Percentiles rank a stretch among this genome's conserved stretches.
phyloP scores from a whole-genome alignment of 805 yeast genomes.

The Sporopachydermia lactativora region DNA sequence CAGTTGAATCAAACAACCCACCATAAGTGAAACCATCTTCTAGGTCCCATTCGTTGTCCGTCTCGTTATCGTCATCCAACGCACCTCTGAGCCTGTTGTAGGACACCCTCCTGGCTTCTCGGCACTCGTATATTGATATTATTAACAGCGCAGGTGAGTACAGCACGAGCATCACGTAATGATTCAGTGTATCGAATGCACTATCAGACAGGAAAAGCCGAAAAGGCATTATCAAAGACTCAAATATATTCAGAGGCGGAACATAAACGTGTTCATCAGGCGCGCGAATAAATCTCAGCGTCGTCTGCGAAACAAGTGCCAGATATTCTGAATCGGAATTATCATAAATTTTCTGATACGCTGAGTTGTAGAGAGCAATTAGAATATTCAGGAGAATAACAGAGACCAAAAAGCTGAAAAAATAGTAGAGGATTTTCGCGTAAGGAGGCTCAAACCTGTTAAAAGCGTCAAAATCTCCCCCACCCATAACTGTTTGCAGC shows the following conservation, averaged over 20 bases:
- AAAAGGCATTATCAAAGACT: conserved; percentile 32
- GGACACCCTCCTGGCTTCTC: conserved; percentile 51
- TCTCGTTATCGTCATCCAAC: conserved; percentile 69
- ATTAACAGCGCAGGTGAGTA: conserved; percentile 55
- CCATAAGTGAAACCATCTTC: conserved; percentile 50
- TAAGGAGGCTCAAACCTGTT: conserved; percentile 72
- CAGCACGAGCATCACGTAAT: conserved; percentile 44
- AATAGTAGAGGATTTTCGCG: conserved; percentile 65
- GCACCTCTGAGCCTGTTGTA: conserved; percentile 52
- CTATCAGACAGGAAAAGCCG: conserved; percentile 21
- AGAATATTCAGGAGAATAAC: conserved; percentile 70
- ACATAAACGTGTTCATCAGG: conserved; percentile 79
- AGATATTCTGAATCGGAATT: conserved; percentile 77
- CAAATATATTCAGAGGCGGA: conserved; percentile 73
- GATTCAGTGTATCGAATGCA: conserved; percentile 30
- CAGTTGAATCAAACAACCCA: conserved; percentile 24
- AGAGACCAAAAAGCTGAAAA: conserved; percentile 60
- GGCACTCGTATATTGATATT: conserved; percentile 50
- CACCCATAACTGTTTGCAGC: conserved; percentile 60
- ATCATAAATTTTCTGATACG: conserved; percentile 66
- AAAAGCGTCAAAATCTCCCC: conserved; percentile 57
- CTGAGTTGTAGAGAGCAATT: conserved; percentile 74
- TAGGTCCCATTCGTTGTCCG: conserved; percentile 70
- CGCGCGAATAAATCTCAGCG: conserved; percentile 71
- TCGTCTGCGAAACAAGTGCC: conserved; percentile 75